Conservation (phyloP, 1,139 yeast genomes). For the Taphrina communis region DNA sequence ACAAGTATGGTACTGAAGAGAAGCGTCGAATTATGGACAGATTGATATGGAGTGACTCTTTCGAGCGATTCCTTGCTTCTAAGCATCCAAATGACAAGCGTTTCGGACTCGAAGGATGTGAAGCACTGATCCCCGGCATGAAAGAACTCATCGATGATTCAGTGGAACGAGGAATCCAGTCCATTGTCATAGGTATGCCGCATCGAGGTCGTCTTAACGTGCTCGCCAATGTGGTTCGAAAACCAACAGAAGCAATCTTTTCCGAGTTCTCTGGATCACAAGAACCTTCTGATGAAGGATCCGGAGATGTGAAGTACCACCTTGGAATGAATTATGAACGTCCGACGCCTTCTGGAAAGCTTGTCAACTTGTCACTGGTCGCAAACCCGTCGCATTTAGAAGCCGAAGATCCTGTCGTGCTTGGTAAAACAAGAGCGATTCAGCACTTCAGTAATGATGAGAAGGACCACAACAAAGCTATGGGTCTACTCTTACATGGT, state of each 20-base stretch:
- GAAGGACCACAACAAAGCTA: slow-evolving; percentile 80
- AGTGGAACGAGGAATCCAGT: slow-evolving; percentile 92
- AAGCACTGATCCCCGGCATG: slow-evolving; percentile 94
- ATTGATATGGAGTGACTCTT: slow-evolving; percentile 93
- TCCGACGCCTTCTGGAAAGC: slow-evolving; percentile 98
- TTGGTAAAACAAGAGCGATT: slow-evolving; percentile 96
- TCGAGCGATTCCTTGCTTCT: slow-evolving; percentile 87
- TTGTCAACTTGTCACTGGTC: slow-evolving; percentile 90
- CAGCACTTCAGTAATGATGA: slow-evolving; percentile 90
- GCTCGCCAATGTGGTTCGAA: slow-evolving; percentile 96
- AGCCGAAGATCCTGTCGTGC: slow-evolving; percentile 98
- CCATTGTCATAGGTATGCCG: slow-evolving; percentile 98
- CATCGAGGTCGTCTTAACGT: slow-evolving; percentile 99
- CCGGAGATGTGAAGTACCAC: slow-evolving; percentile 99
- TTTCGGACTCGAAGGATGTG: slow-evolving; percentile 98
- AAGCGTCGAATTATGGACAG: slow-evolving; percentile 96
- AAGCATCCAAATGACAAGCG: slow-evolving; percentile 98
- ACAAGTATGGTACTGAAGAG: slow-evolving; percentile 80
- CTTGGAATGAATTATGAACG: slow-evolving; percentile 99
- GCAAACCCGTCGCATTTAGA: slow-evolving; percentile 99
- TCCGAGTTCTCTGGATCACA: slow-evolving; percentile 93
- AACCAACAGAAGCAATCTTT: slow-evolving; percentile 96
- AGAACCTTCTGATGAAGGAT: slow-evolving; percentile 77
- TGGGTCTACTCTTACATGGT: slow-evolving; percentile 94
- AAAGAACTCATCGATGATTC: slow-evolving; percentile 93